Evolutionary conservation across 345 rosid genomes (phyloP).

Genomic region (Eucalyptus cloeziana): DNA sequence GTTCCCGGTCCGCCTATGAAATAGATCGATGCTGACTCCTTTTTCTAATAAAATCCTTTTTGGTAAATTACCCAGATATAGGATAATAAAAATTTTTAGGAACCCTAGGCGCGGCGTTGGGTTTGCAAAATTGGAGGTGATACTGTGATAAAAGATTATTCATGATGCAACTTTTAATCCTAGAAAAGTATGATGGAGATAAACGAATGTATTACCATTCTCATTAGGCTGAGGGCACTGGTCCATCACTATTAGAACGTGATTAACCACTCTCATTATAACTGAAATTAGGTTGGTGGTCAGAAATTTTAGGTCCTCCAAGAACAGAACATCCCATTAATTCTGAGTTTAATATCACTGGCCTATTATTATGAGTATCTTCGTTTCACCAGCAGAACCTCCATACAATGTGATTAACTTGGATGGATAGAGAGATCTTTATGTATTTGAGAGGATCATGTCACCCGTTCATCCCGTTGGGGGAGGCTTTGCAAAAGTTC

Average conservation of each 20-base stretch:
- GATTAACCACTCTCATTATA: no score
- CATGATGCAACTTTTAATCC: background rate
- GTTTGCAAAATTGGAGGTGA: background rate
- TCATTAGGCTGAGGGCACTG: background rate
- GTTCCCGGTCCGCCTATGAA: background rate
- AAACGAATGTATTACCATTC: background rate
- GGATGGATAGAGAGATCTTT: background rate
- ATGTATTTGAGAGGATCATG: background rate
- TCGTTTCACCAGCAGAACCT: background rate
- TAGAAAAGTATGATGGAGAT: background rate
- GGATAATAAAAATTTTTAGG: background rate
- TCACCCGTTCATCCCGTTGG: background rate
- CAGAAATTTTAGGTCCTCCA: background rate
- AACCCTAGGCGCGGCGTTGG: background rate
- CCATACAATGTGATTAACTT: background rate
- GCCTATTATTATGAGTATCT: background rate
- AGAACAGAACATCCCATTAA: background rate
- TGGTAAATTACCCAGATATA: background rate
- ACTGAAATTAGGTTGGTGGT: background rate
- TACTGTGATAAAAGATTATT: no score
- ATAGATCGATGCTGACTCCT: background rate
- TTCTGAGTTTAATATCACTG: background rate
- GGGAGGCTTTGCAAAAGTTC: background rate
- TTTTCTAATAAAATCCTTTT: no score
- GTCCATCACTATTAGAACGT: background rate